Evolutionary conservation across 257 asterid species (phyloP).

Genomic region (Solanum chiquidenum): DNA sequence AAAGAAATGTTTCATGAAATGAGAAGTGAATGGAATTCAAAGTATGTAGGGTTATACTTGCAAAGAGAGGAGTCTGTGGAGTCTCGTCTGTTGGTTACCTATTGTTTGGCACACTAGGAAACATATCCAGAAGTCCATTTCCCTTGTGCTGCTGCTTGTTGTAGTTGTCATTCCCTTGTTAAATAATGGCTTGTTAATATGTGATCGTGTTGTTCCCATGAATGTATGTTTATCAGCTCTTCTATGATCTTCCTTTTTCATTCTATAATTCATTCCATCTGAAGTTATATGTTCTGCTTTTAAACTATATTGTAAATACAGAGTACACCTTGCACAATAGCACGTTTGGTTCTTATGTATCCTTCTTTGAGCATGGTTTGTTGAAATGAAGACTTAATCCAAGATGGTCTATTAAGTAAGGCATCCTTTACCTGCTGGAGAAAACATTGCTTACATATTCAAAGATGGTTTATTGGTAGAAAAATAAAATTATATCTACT

Average conservation of each 20-base stretch:
- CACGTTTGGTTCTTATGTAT: background rate
- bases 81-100: background rate
- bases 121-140: background rate
- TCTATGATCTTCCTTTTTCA: background rate
- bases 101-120: background rate
- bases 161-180: background rate
- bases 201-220: background rate
- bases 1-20: background rate
- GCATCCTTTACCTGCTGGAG: background rate
- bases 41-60: background rate
- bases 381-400: background rate
- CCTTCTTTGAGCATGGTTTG: background rate
- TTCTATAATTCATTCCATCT: background rate
- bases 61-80: background rate
- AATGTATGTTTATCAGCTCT: background rate
- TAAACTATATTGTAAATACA: background rate
- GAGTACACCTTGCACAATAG: background rate
- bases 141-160: background rate
- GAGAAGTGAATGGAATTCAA: background rate
- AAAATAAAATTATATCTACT: background rate
- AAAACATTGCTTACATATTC: background rate
- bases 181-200: background rate
- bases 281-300: background rate
- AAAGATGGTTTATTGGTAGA: background rate
- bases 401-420: background rate